These are phyloP conservation scores for Phytophthora boehmeriae DNA, from an alignment of 352 stramenopile species.

Conservation along the genomic window DNA sequence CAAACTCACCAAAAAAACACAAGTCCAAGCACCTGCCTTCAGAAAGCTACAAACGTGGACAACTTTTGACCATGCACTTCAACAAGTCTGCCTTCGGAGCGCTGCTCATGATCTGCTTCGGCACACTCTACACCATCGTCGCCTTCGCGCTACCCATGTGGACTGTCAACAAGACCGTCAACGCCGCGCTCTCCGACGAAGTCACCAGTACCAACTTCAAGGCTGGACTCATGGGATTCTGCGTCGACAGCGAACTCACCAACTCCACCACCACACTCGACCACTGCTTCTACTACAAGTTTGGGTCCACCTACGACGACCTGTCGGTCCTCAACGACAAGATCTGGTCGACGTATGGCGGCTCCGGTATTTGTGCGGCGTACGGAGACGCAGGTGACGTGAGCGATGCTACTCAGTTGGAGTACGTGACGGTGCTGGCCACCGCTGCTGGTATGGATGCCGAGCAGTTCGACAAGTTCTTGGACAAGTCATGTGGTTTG, in stretches of 20 bases:
- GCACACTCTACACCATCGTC: conserved; percentile 25
- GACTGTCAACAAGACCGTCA: conserved; percentile 22
- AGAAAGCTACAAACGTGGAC: not conserved
- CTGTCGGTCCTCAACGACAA: conserved; percentile 35
- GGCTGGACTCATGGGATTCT: conserved; percentile 29
- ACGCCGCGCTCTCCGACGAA: conserved; percentile 15
- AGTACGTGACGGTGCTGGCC: conserved; percentile 43
- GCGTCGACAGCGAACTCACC: conserved; percentile 56
- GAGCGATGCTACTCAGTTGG: conserved; percentile 26
- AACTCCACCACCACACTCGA: conserved; percentile 46
- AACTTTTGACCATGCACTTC: conserved; percentile 5
- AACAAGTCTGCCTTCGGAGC: conserved; percentile 24
- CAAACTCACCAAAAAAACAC: not conserved
- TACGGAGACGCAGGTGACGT: conserved; percentile 41
- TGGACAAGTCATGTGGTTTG: conserved; percentile 57
- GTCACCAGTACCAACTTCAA: conserved; percentile 29
- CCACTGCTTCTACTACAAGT: conserved; percentile 72
- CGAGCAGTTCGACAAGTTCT: conserved; percentile 55
- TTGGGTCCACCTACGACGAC: conserved; percentile 47
- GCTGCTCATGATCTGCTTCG: conserved; percentile 23
- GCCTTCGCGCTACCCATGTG: conserved; percentile 23
- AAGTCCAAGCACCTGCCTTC: not conserved
- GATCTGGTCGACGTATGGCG: conserved; percentile 49
- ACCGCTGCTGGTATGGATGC: conserved; percentile 48
- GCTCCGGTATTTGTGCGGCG: conserved; percentile 51